Conservation (phyloP, 2,329 filamentous ascomycete species). For the Aspergillus caelatus region DNA sequence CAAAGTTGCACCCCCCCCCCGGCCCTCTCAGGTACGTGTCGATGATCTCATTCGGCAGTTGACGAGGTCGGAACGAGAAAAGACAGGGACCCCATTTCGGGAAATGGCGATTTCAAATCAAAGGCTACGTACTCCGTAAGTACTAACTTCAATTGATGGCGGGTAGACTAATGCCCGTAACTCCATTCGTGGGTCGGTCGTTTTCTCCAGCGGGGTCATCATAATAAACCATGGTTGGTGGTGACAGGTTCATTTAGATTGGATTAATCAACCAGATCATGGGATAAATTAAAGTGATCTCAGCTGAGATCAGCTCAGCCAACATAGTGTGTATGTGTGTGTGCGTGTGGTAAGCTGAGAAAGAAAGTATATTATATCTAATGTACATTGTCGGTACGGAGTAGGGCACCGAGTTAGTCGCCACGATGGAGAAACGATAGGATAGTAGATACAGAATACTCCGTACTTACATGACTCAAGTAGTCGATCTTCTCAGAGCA, state of each 20-base stretch:
- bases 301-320: slow-evolving; percentile 5
- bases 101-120: background rate
- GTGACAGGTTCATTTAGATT: background rate
- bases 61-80: background rate
- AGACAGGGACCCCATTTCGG: background rate
- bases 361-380: background rate
- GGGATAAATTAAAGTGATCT: background rate
- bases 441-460: background rate
- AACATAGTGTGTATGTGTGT: background rate
- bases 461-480: background rate
- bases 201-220: background rate
- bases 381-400: background rate
- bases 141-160: background rate
- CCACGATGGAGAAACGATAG: background rate
- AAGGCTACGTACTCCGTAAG: no score
- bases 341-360: background rate
- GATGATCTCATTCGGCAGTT: background rate
- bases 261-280: background rate
- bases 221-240: background rate
- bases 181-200: background rate
- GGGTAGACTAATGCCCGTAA: background rate
- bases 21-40: no score
- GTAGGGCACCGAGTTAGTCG: background rate
- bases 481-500: background rate
- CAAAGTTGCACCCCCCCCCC: no score